Evolutionary conservation across 345 rosid species (phyloP).

Genomic region (Eucalyptus marginata): DNA sequence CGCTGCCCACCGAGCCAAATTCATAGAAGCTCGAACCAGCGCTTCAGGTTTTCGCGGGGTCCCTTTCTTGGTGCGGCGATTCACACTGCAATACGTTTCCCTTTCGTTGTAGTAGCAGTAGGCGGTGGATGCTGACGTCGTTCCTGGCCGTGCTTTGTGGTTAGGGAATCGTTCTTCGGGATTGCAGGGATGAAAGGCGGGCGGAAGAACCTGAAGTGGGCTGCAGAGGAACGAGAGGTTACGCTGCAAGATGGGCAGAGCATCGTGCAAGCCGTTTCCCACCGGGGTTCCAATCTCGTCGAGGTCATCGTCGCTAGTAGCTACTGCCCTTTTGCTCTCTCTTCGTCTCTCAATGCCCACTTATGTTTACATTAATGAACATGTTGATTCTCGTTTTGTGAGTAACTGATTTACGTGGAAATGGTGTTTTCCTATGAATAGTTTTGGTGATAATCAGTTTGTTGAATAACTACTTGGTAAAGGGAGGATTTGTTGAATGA

Average conservation of each 20-base stretch:
- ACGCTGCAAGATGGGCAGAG: conserved; percentile 55
- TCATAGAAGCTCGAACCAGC: neutral
- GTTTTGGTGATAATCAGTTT: neutral
- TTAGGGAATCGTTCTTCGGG: neutral
- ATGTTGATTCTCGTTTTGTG: neutral
- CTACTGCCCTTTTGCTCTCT: neutral
- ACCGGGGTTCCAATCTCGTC: conserved; percentile 81
- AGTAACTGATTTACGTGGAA: neutral
- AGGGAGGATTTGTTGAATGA: neutral
- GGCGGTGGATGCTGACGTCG: neutral
- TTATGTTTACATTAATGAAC: neutral
- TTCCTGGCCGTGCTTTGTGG: neutral
- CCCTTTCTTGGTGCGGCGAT: neutral
- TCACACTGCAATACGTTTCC: neutral
- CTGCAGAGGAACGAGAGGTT: conserved; percentile 39
- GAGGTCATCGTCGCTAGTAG: conserved; percentile 25
- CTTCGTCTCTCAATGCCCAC: neutral
- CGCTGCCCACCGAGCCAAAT: neutral
- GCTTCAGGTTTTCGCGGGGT: neutral
- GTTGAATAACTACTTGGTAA: neutral
- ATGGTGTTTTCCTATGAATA: neutral
- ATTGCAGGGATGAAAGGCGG: conserved; percentile 51
- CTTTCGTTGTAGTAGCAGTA: neutral
- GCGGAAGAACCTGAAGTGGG: conserved; percentile 80
- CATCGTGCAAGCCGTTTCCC: conserved; percentile 69